phyloP scores from a whole-genome alignment of 495 filamentous ascomycete species.

The Penicillium nucicola region DNA sequence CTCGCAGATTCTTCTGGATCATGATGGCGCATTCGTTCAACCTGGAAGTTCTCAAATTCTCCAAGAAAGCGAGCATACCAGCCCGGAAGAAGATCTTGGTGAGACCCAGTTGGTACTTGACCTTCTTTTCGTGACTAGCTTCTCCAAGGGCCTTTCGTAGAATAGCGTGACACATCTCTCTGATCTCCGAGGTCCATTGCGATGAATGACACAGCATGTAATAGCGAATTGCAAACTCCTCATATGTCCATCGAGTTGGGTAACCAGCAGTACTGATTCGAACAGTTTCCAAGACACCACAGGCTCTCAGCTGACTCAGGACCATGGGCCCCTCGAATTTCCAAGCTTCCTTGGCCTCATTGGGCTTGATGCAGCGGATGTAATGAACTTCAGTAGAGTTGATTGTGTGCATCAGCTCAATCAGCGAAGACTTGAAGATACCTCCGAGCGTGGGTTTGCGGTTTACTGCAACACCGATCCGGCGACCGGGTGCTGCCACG shows the following conservation, averaged over 20 bases:
- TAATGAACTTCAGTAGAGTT: conserved; percentile 98
- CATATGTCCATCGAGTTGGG: conserved; percentile 97
- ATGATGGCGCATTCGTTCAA: conserved; percentile 94
- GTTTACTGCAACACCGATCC: conserved; percentile 86
- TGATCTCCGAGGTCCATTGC: conserved; percentile 90
- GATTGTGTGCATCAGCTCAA: conserved; percentile 97
- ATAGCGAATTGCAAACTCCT: conserved; percentile 96
- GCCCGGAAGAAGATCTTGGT: conserved; percentile 99
- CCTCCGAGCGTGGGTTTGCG: conserved; percentile 96
- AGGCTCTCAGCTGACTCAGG: conserved; percentile 92
- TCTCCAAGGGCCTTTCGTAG: conserved; percentile 84
- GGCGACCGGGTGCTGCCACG: conserved; percentile 64
- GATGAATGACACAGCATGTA: conserved; percentile 95
- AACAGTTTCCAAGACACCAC: conserved; percentile 98
- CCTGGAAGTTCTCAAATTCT: conserved; percentile 84
- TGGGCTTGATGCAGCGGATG: conserved; percentile 99
- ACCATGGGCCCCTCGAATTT: conserved; percentile 99
- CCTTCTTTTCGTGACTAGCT: conserved; percentile 71
- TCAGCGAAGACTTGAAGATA: conserved; percentile 97
- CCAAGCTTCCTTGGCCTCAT: conserved; percentile 95
- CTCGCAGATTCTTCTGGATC: conserved; percentile 97
- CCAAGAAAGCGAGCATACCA: conserved; percentile 96
- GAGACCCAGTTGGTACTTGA: conserved; percentile 94
- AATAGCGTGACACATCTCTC: conserved; percentile 90
- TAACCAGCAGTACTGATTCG: conserved; percentile 98